phyloP scores from a whole-genome alignment of 371 early-diverging fungal genomes.

The Entomophthora muscae region DNA sequence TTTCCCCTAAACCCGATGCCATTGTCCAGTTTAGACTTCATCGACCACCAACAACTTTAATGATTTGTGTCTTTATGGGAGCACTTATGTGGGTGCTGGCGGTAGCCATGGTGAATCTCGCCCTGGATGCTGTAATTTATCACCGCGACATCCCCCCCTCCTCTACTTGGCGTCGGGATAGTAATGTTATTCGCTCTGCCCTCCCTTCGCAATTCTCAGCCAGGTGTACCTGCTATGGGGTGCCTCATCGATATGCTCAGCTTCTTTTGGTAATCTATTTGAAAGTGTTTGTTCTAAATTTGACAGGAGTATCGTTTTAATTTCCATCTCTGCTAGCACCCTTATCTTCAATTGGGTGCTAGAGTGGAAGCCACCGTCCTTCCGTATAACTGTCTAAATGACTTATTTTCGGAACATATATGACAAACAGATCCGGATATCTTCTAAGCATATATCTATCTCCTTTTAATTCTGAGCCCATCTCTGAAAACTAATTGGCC shows the following conservation, averaged over 20 bases:
- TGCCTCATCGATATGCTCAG: constrained; percentile 18
- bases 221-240: constrained; percentile 24
- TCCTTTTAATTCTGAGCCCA: no score
- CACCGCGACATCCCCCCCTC: constrained; percentile 13
- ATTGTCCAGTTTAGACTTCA: neutral
- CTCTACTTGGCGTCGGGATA: constrained; percentile 18
- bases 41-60: neutral
- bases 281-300: neutral
- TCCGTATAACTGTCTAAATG: no score
- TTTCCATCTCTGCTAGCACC: no score
- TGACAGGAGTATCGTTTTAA: no score
- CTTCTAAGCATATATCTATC: no score
- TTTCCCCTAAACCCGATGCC: neutral
- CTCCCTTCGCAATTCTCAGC: constrained; percentile 20
- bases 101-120: constrained; percentile 15
- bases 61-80: neutral
- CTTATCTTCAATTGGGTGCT: neutral
- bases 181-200: constrained; percentile 18
- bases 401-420: no score
- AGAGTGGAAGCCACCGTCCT: neutral
- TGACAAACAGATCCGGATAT: no score
- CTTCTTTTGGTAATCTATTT: constrained; percentile 15
- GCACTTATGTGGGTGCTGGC: constrained; percentile 23
- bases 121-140: constrained; percentile 13
- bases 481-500: no score